Base-by-base conservation (phyloP, 2,329 filamentous ascomycete species). In the Exophiala sp. region DNA sequence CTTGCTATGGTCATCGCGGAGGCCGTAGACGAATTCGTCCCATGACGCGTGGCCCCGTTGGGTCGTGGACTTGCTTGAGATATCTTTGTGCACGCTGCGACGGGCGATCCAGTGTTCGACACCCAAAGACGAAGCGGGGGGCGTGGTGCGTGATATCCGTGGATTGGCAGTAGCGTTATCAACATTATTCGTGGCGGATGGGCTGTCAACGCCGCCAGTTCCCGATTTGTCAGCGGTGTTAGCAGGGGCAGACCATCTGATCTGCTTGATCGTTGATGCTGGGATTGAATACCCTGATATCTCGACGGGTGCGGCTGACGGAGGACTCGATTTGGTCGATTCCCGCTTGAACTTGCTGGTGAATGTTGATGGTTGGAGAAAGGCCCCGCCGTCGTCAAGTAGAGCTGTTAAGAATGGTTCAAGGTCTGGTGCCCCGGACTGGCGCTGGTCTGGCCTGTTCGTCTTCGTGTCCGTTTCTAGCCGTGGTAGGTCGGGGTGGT, bases 41-140 rank as follows among this genome's bases (percentile, higher is more conserved):
- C 65, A 70, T 4, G 62, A 63, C 3, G 68, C 69, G 6, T 65
- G 66, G 1, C 70, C 69, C 0, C 61, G 47, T 2, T 55, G 51
- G 21, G 67, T 54, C 16, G 32, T 21, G 34, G 35, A 39, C 40
- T 57, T 58, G 43, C 46, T 51, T 6, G 56, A 55, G 2, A 55
- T 35, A 35, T 55, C 53, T 29, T 58, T 50, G 48, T 71, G 70
- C 19, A 67, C 55, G 32, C 67, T 71, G 37, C 63, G 63, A n/a
- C 70, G 66, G 43, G 66, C 69, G 22, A 66, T 64, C 70, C 70
- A 72, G 58, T 66, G 64, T 39, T 71, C 68, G 13, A 58, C 54
- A 13, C 52, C 53, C 4, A 54, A 38, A 16, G 48, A 41, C 10
- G 22, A 24, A 23, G 48, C 42, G 13, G 22, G 21, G 7, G 52